phyloP scores from a whole-genome alignment of 306 rosid genomes.

The Lagenaria siceraria region DNA sequence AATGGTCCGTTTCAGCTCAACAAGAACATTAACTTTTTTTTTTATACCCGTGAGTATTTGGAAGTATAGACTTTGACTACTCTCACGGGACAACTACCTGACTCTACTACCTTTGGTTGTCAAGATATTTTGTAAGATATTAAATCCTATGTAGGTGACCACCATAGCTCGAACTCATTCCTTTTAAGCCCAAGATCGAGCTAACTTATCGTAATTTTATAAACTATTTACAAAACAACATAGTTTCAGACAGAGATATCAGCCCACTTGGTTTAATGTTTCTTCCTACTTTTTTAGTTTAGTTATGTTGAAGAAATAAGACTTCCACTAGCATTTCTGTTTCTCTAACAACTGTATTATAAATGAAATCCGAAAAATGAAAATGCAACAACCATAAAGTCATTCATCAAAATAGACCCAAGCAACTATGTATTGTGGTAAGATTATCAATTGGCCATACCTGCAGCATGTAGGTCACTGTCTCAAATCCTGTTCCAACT shows the following conservation, averaged over 20 bases:
- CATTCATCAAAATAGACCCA: background rate
- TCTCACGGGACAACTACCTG: background rate
- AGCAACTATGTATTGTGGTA: background rate
- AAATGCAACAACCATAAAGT: background rate
- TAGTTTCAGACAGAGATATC: too few species aligned
- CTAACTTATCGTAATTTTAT: background rate
- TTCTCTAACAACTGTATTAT: background rate
- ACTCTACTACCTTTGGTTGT: background rate
- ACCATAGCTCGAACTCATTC: too few species aligned
- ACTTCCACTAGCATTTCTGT: background rate
- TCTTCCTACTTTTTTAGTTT: background rate
- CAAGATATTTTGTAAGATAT: background rate
- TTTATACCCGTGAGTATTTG: background rate
- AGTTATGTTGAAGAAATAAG: background rate
- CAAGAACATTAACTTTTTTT: background rate
- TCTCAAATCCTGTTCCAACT: slow-evolving; percentile 74
- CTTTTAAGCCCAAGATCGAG: background rate
- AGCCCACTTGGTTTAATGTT: background rate
- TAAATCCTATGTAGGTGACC: background rate
- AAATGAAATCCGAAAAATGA: background rate
- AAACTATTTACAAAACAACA: background rate
- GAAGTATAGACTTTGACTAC: background rate
- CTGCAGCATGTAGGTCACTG: slow-evolving; percentile 98
- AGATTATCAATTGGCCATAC: slow-evolving; percentile 21
- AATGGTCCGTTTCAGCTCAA: background rate